Evolutionary conservation across 495 filamentous ascomycete genomes (phyloP), one percentile per base, ranked within the genome.

Genomic region (Apodospora peruviana): DNA sequence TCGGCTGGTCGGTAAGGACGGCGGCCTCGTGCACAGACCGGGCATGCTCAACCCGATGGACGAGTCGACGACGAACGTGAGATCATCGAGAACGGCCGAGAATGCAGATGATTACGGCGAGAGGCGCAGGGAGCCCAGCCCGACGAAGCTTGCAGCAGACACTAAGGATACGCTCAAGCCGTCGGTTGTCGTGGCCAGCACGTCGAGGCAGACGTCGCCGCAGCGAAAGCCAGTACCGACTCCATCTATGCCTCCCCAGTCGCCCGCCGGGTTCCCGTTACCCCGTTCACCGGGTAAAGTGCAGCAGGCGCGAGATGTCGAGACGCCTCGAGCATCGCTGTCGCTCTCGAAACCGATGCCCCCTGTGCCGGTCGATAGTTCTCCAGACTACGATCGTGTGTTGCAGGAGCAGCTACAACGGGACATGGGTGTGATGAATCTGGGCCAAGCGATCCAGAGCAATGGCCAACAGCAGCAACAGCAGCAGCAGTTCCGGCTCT

Each of bases 41-140:
- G 70, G 68, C n/a, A 36, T 70, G 40, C 67, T 89, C 18, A 82
- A 79, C 46, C 72, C 82, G 0, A 81, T 93, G 80, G 87, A 86
- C 45, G 86, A 86, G 34, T 78, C 86, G 9, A 81, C 79, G 3
- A 78, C 83, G 4, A 91, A 93, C 61, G 72, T 80, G 14, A 73
- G 85, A 44, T 71, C 75, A 41, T 62, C 74, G 45, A 72, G 68
- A 55, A 66, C 56, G 27, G 62, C 50, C 22, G 70, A 77, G 34
- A 71, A 57, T 46, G 70, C 60, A 57, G 70, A 71, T 37, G 66
- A 73, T 53, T 75, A 77, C 38, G 73, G 66, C 25, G 74, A 80
- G 55, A 68, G 67, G 45, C 62, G 65, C 37, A 44, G 61, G 11
- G 65, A 70, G 14, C 42, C 42, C 12, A 67, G 60, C 41, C 75